Percentiles rank a stretch among this genome's conserved stretches.
Conservation (phyloP, 1,284 basidiomycete species). For the Cutaneotrichosporon sp. region DNA sequence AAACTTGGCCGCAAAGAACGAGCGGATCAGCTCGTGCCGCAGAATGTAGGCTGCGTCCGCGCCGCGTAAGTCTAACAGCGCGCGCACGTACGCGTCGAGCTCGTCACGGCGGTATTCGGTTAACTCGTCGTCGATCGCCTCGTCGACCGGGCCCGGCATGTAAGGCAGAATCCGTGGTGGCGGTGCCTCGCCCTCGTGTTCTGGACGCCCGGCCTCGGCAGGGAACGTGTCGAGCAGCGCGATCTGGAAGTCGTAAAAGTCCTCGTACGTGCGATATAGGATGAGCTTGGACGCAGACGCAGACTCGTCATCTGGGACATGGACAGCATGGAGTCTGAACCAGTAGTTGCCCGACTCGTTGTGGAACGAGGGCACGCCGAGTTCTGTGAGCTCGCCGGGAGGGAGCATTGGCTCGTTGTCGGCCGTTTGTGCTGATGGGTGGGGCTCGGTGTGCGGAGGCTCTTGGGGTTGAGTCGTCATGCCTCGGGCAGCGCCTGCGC, state of each 20-base stretch:
- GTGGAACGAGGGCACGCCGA: constrained; percentile 95
- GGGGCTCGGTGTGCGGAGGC: not conserved
- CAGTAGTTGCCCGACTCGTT: constrained; percentile 94
- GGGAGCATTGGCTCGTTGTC: constrained; percentile 58
- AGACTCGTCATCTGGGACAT: constrained; percentile 70
- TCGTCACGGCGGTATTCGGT: constrained; percentile 79
- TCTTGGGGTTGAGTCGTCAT: not conserved
- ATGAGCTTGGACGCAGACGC: constrained; percentile 75
- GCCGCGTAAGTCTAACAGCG: constrained; percentile 67
- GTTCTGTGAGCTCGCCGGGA: constrained; percentile 78
- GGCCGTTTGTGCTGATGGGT: constrained; percentile 9
- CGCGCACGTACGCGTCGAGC: constrained; percentile 81
- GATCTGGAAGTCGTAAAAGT: constrained; percentile 98
- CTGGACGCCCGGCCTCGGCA: constrained; percentile 74
- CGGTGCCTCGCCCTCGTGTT: constrained; percentile 44
- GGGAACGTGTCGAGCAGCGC: constrained; percentile 81
- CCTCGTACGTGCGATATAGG: constrained; percentile 92
- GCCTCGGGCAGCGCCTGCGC: not conserved
- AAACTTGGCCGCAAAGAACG: constrained; percentile 80
- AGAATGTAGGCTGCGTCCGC: constrained; percentile 73
- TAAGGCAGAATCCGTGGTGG: constrained; percentile 77
- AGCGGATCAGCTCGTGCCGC: constrained; percentile 73
- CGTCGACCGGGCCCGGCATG: constrained; percentile 87
- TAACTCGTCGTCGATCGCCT: constrained; percentile 76
- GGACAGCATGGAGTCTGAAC: constrained; percentile 90